Base-by-base conservation (phyloP, 495 filamentous ascomycete species). In the Tuber umbilicatum region DNA sequence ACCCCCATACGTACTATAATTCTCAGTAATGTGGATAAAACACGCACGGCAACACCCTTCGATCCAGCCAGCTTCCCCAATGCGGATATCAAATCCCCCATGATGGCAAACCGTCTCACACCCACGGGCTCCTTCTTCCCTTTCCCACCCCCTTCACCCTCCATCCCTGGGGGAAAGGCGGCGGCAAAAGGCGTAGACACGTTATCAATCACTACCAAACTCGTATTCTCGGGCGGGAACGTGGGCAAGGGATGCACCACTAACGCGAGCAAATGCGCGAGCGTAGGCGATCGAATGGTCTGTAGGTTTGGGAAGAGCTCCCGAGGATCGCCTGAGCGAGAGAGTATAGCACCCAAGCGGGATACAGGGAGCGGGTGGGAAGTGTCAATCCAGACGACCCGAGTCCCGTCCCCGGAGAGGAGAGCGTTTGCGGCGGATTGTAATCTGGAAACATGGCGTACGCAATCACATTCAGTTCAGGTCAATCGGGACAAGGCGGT, bases 211-310 rank as follows among this genome's bases (percentile, higher is more conserved):
- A 96, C 86, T n/a, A 97, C 78, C 1, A 97, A 85, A 31, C 83
- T 85, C 6, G 90, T 91, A 38, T 84, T 83, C 42, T 80, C 75
- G 0, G 90, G 89, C 23, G 92, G 87, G 80, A 91, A 90, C 37
- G 80, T 80, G 21, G 85, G 76, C 2, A 88, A 87, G 31, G 91
- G 89, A 73, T 89, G 88, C 42, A 88, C 83, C 43, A 97, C 82
- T 7, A 97, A 84, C 3, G 91, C 91, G 41, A 97, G 85, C 9
- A 97, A 84, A 83, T 97, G 94, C 10, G 94, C 87, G 35, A 97
- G 85, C 21, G 85, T 89, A 2, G 89, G 86, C 1, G 83, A 75
- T 19, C 77, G 81, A 67, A 84, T 37, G 70, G 75, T 55, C 73
- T 81, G 71, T 75, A 83, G 68, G 83, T 71, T 45, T 40, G 83